A percentile compares a stretch with the other conserved stretches of the same genome.
phyloP scores from a whole-genome alignment of 352 stramenopile genomes.

The Pythium chondricola region DNA sequence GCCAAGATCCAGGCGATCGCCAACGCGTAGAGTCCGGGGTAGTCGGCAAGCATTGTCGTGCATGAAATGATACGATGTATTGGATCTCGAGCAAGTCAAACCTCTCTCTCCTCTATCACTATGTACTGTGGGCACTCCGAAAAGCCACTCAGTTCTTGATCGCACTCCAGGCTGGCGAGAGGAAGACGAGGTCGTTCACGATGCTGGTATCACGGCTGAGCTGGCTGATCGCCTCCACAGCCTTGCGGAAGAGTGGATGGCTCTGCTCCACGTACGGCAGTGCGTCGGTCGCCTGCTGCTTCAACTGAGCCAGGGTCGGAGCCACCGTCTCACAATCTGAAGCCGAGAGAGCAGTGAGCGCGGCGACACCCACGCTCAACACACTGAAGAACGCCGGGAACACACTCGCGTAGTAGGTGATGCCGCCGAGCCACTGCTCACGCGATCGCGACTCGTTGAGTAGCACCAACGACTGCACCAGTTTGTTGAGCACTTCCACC shows the following conservation, averaged over 20 bases:
- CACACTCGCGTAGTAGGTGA: slow-evolving; percentile 60
- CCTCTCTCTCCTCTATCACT: too few relatives aligned
- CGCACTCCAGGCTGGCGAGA: slow-evolving; percentile 7
- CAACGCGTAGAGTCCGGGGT: too few relatives aligned
- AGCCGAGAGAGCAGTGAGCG: slow-evolving; percentile 18
- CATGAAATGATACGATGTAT: too few relatives aligned
- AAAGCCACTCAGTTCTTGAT: slow-evolving; percentile 5
- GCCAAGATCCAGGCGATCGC: neutral
- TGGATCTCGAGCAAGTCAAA: too few relatives aligned
- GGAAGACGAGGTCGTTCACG: slow-evolving; percentile 8
- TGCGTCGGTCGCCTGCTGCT: neutral
- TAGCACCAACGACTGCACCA: slow-evolving; percentile 22
- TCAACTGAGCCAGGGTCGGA: neutral
- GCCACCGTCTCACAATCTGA: neutral
- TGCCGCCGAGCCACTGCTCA: slow-evolving; percentile 49
- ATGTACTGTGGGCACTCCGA: too few relatives aligned
- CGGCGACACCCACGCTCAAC: slow-evolving; percentile 31
- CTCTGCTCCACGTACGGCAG: slow-evolving; percentile 1
- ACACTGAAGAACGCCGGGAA: slow-evolving; percentile 52
- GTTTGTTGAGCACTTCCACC: slow-evolving; percentile 24
- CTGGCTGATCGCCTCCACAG: slow-evolving; percentile 1
- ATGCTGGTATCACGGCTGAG: neutral
- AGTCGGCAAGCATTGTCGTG: too few relatives aligned
- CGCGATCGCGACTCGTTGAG: slow-evolving; percentile 10
- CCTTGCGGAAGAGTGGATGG: slow-evolving; percentile 8